Evolutionary conservation across 192 early-diverging fungal genomes (phyloP).

Genomic region (Backusella mclennaniae): DNA sequence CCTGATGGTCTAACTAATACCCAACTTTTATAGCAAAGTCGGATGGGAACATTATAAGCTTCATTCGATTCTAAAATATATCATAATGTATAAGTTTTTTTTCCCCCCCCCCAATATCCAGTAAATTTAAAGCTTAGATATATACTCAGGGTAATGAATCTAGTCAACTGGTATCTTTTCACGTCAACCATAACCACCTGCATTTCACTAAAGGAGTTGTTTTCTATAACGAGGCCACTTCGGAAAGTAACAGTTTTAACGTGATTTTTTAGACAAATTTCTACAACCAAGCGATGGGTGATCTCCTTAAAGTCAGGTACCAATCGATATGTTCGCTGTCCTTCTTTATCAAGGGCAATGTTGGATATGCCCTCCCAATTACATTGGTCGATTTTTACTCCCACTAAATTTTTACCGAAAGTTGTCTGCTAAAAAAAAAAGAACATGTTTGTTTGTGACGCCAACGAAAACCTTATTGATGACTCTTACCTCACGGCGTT

Average conservation of each 20-base stretch:
- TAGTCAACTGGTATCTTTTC: constrained; percentile 35
- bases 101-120: background rate
- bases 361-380: constrained; percentile 75
- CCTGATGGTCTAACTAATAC: constrained; percentile 67
- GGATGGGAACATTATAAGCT: constrained; percentile 66
- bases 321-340: constrained; percentile 61
- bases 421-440: constrained; percentile 12
- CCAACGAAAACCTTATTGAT: background rate
- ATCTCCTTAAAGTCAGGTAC: constrained; percentile 63
- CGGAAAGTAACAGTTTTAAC: constrained; percentile 81
- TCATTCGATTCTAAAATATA: constrained; percentile 50
- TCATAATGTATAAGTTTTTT: background rate
- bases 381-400: constrained; percentile 52
- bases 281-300: constrained; percentile 69
- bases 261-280: constrained; percentile 68
- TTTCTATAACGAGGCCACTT: constrained; percentile 65
- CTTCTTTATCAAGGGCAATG: constrained; percentile 77
- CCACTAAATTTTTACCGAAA: constrained; percentile 41
- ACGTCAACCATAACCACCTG: constrained; percentile 55
- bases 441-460: background rate
- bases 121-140: background rate
- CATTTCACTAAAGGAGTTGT: constrained; percentile 58
- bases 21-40: constrained; percentile 63
- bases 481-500: constrained; percentile 61
- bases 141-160: background rate